A percentile compares a stretch with the other conserved stretches of the same genome.
Evolutionary conservation across 139 green algal genomes (phyloP).

Genomic region (Picochlorum sp.): DNA sequence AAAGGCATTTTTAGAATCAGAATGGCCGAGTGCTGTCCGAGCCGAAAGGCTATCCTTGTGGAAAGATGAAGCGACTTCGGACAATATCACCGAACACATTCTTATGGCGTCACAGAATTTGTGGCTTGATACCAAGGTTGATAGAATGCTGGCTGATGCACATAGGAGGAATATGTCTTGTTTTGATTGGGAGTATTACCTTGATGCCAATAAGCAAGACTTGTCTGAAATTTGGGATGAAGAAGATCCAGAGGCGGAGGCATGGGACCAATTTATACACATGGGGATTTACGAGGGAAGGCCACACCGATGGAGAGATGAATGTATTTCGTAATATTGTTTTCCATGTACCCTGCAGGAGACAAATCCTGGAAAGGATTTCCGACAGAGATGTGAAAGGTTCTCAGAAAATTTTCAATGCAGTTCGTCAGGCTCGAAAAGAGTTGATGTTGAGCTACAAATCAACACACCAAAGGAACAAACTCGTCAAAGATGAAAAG

Average conservation of each 20-base stretch:
- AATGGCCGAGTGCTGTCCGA: constrained; percentile 13
- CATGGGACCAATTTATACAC: constrained; percentile 29
- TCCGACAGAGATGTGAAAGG: neutral
- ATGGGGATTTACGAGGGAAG: constrained; percentile 30
- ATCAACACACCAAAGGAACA: neutral
- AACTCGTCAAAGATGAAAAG: neutral
- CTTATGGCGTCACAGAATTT: constrained; percentile 12
- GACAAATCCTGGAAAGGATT: neutral
- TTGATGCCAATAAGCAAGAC: constrained; percentile 20
- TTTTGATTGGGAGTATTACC: constrained; percentile 40
- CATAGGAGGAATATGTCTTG: constrained; percentile 23
- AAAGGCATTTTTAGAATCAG: constrained; percentile 30
- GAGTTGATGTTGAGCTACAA: neutral
- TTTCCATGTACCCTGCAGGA: neutral
- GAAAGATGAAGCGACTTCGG: neutral
- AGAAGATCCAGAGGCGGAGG: constrained; percentile 6
- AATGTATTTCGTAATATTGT: neutral
- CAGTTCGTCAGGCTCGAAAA: neutral
- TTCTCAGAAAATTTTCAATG: neutral
- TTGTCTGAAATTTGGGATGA: constrained; percentile 20
- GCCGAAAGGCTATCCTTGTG: constrained; percentile 29
- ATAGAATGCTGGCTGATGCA: constrained; percentile 12
- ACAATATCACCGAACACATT: constrained; percentile 1
- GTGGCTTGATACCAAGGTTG: constrained; percentile 11
- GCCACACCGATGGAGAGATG: constrained; percentile 17